These are phyloP conservation scores for Boechera stricta DNA, from an alignment of 345 rosid species.

Conservation along the genomic window DNA sequence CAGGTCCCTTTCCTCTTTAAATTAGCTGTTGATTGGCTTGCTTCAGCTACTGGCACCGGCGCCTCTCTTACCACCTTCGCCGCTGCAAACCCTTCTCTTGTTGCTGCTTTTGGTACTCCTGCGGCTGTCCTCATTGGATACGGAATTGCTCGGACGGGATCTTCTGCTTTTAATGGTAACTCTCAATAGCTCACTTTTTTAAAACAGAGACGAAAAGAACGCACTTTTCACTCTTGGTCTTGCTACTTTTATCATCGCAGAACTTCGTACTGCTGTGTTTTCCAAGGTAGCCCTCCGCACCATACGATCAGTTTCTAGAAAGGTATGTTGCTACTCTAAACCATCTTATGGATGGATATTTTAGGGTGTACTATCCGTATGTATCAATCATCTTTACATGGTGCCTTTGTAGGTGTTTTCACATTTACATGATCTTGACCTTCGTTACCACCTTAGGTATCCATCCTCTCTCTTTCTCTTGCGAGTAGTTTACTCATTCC, in stretches of 20 bases:
- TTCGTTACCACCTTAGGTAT: slow-evolving; percentile 90
- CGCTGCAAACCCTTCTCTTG: slow-evolving; percentile 64
- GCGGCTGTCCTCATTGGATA: slow-evolving; percentile 85
- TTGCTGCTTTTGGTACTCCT: slow-evolving; percentile 82
- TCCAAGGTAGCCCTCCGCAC: slow-evolving; percentile 93
- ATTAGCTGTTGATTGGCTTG: slow-evolving; percentile 93
- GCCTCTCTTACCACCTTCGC: slow-evolving; percentile 59
- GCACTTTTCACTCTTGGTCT: slow-evolving; percentile 18
- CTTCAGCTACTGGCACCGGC: slow-evolving; percentile 60
- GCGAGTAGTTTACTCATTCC: neutral
- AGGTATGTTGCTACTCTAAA: slow-evolving; percentile 54
- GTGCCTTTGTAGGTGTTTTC: slow-evolving; percentile 73
- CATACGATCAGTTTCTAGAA: slow-evolving; percentile 88
- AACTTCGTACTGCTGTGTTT: slow-evolving; percentile 92
- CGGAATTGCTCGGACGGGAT: slow-evolving; percentile 84
- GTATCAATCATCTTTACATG: slow-evolving; percentile 2
- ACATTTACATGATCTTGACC: slow-evolving; percentile 93
- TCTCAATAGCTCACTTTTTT: slow-evolving; percentile 4
- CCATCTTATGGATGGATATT: neutral
- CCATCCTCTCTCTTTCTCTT: slow-evolving; percentile 14
- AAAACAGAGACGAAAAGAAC: neutral
- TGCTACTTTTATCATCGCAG: slow-evolving; percentile 52
- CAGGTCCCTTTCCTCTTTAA: slow-evolving; percentile 97
- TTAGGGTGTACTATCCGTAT: slow-evolving; percentile 10
- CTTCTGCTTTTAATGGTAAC: slow-evolving; percentile 92